Evolutionary conservation across 106 monocot genomes (phyloP), one percentile per base, ranked within the genome.

Genomic region (Phalaenopsis equestris): DNA sequence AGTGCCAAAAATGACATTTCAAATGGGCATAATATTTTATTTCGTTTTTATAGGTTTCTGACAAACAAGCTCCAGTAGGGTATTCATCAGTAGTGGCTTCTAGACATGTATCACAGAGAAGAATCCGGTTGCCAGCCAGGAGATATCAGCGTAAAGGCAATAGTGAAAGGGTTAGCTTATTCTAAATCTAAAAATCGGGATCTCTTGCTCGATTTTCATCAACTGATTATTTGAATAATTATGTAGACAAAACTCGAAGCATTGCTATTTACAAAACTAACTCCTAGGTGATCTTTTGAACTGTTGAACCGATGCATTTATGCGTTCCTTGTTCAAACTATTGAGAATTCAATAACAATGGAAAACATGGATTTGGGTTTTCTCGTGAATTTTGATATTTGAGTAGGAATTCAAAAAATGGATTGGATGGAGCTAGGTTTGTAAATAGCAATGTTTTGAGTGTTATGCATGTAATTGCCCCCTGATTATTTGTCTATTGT

Each of bases 61-160:
- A 94, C n/a, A 98, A 91, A 78, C 89, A 91, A 48, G 18, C 81
- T 82, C 82, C 86, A 47, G 85, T 87, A 21, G 88, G 92, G 84
- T 78, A 86, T 47, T 91, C 91, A 3, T 84, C 92, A 6, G 84
- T 94, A 83, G 55, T 92, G 85, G 85, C 87, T 84, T 89, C 98
- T 42, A 84, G 98, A 77, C 94, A 94, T 73, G 39, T 91, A 55
- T 94, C 98, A 57, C 93, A 93, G 85, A 92, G 98, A 79, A 98
- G 92, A 81, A 88, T 94, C 55, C 85, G 85, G 65, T 55, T 98
- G 58, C 94, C 89, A 39, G 85, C 89, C 65, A 86, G 92, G 73
- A 94, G 84, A 89, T 94, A 92, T 87, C 82, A 84, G 86, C 89
- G 90, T 42, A 98, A 92, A 87, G 80, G 38, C 83, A 89, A 94